phyloP scores from a whole-genome alignment of 495 filamentous ascomycete genomes.

The Staphylotrichum longicolle region DNA sequence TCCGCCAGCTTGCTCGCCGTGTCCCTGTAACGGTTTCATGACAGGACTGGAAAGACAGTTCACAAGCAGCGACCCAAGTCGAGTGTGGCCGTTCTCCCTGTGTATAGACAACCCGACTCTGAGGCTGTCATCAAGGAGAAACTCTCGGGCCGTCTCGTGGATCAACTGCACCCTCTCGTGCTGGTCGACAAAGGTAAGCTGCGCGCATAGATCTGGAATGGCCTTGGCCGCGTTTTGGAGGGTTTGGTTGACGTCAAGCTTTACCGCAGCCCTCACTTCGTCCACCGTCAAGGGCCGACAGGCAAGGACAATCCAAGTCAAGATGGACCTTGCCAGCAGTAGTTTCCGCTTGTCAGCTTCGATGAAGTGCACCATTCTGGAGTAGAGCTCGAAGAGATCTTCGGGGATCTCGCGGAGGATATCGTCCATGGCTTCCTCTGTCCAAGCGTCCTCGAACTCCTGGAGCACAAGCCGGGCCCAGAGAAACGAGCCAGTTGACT shows the following conservation, averaged over 20 bases:
- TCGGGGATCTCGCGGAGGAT: conserved; percentile 29
- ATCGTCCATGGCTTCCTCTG: conserved; percentile 29
- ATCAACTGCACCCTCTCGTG: conserved; percentile 29
- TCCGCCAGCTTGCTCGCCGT: background rate
- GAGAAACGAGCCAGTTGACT: conserved; percentile 36
- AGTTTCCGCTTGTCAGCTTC: conserved; percentile 21
- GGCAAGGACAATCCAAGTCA: conserved; percentile 33
- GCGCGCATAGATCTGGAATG: conserved; percentile 31
- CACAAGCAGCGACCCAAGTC: conserved; percentile 24
- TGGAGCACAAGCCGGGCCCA: conserved; percentile 36
- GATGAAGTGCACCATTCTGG: conserved; percentile 29
- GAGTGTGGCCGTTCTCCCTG: conserved; percentile 25
- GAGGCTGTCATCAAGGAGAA: conserved; percentile 25
- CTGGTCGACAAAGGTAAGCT: conserved; percentile 33
- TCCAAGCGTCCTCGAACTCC: conserved; percentile 32
- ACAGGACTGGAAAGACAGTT: conserved; percentile 24
- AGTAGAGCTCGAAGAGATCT: conserved; percentile 30
- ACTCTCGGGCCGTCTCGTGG: conserved; percentile 38
- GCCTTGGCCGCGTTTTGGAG: conserved; percentile 28
- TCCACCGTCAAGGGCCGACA: conserved; percentile 30
- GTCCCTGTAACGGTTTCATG: conserved; percentile 19
- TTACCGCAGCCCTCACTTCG: conserved; percentile 31
- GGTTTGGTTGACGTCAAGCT: conserved; percentile 32
- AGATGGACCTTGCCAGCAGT: conserved; percentile 26
- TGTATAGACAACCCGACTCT: conserved; percentile 20